Evolutionary conservation across 75 land plant genomes (phyloP), one percentile per base, ranked within the genome.

Genomic region (Pseudotsuga menziesii): DNA sequence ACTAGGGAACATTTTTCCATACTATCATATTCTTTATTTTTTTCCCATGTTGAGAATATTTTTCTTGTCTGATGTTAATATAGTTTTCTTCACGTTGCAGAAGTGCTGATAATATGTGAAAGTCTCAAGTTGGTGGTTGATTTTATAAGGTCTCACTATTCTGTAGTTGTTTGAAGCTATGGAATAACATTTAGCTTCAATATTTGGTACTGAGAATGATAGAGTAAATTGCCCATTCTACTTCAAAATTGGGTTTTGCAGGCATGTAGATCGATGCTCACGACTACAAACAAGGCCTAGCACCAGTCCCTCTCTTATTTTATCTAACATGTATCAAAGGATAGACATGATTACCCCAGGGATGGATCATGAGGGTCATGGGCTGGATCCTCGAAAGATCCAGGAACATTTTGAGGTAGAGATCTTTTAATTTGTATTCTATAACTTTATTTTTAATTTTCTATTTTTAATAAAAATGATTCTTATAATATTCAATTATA

Each of bases 141-240:
- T 44, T 44, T 44, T 8, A 44, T 5, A 41, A 41, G 48, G 7
- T 44, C 48, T 44, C 48, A 44, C 48, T 44, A 8, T 44, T 44
- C 48, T 44, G 48, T 48, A 48, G 54, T 12, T 48, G 9, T 48
- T 48, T 48, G 54, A 48, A 48, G 52, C 54, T 17, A 73, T 73
- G 75, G 94, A 90, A 78, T 90, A 90, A 80, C 94, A 92, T 70
- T 79, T 92, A 76, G 93, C 94, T 0, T 90, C 94, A 0, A 93
- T 93, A 14, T 92, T 92, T 74, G 91, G 94, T 2, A 88, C 91
- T 1, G 94, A 92, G 78, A 88, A 92, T 58, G 93, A 92, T 81
- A 79, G 93, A 5, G 94, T 90, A n/a, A 92, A 90, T 75, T 92
- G 94, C 57, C 94, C 93, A 0, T 92, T 92, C 88, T 92, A 91